Conservation (phyloP, 148 eudicot species). For the Camellia lanceoleosa region DNA sequence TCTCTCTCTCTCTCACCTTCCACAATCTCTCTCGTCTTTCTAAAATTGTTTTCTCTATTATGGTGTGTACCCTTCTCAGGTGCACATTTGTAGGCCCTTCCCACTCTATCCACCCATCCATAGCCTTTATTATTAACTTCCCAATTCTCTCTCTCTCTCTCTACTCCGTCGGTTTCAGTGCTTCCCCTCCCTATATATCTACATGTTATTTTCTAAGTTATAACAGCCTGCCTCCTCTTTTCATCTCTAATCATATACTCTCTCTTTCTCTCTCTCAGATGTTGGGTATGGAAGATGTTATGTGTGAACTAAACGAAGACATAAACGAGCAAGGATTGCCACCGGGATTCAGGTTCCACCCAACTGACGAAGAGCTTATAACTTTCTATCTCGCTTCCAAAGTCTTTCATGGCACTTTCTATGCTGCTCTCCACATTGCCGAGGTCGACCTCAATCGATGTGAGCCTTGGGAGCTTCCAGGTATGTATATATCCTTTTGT, state of each 20-base stretch:
- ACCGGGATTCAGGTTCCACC: constrained; percentile 79
- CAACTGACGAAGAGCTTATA: constrained; percentile 77
- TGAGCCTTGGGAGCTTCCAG: constrained; percentile 93
- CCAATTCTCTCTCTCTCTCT: constrained; percentile 13
- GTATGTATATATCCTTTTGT: constrained; percentile 20
- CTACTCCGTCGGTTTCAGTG: constrained; percentile 44
- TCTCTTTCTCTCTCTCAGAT: constrained; percentile 14
- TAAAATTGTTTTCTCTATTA: constrained; percentile 12
- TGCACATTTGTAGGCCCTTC: constrained; percentile 20
- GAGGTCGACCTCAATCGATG: constrained; percentile 77
- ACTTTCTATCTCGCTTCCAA: constrained; percentile 74
- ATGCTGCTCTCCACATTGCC: constrained; percentile 38
- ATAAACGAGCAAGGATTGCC: constrained; percentile 48
- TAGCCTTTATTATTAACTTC: constrained; percentile 5
- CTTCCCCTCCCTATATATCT: neutral
- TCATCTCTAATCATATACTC: neutral
- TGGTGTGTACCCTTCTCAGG: constrained; percentile 27
- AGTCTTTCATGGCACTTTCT: constrained; percentile 38
- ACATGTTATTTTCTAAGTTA: neutral
- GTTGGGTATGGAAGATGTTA: constrained; percentile 55
- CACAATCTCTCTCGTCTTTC: neutral
- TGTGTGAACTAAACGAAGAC: constrained; percentile 48
- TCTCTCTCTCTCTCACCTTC: no score
- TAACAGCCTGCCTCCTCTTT: neutral
- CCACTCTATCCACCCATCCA: no score